These are phyloP conservation scores for Solanum piurae DNA, from an alignment of 257 asterid genomes.

Conservation along the genomic window DNA sequence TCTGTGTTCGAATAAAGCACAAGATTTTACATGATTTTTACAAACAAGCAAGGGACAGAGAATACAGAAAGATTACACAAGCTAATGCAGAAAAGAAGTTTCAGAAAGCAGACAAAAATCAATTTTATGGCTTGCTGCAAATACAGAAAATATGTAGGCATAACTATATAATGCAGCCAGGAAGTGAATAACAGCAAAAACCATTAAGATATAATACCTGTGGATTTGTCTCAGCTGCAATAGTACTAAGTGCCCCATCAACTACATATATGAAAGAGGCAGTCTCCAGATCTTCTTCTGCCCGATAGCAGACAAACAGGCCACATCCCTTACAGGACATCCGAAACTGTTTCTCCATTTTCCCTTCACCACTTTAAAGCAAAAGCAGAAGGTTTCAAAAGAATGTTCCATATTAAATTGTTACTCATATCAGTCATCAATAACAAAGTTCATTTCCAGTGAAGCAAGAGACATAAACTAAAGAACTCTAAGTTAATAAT, in stretches of 20 bases:
- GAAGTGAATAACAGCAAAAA: neutral
- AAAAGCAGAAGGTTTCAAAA: neutral
- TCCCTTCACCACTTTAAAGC: slow-evolving; percentile 81
- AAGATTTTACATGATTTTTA: neutral
- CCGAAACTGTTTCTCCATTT: slow-evolving; percentile 82
- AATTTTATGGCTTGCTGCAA: neutral
- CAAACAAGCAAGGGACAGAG: neutral
- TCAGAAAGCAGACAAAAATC: neutral
- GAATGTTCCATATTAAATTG: neutral
- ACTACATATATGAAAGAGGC: slow-evolving; percentile 71
- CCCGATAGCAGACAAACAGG: slow-evolving; percentile 88
- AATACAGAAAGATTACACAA: neutral
- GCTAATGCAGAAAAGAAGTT: slow-evolving; percentile 1
- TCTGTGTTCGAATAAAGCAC: neutral
- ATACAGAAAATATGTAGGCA: neutral
- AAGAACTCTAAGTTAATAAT: neutral
- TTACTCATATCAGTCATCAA: neutral
- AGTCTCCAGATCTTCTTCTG: slow-evolving; percentile 82
- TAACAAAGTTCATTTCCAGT: neutral
- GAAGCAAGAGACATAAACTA: neutral
- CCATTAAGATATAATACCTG: slow-evolving; percentile 36
- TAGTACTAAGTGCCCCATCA: slow-evolving; percentile 94
- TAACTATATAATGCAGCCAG: neutral
- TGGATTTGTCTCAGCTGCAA: slow-evolving; percentile 98
- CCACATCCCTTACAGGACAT: slow-evolving; percentile 93